Evolutionary conservation across 805 yeast genomes (phyloP).

Genomic region (Kodamaea kaohsiungensis): DNA sequence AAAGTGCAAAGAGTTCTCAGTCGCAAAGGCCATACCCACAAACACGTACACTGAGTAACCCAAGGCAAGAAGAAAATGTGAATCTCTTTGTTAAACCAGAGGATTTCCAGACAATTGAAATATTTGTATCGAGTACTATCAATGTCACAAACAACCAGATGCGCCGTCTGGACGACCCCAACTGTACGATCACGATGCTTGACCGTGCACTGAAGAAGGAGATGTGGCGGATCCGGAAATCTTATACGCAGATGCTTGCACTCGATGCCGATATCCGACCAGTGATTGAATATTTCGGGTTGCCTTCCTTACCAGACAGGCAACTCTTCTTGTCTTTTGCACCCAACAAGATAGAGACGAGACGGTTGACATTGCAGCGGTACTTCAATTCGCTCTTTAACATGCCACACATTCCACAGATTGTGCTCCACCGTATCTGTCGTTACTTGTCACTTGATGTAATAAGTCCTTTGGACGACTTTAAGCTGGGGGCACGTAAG

Average conservation of each 20-base stretch:
- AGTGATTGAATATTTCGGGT: constrained; percentile 48
- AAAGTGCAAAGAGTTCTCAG: background rate
- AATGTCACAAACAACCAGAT: constrained; percentile 30
- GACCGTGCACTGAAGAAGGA: constrained; percentile 64
- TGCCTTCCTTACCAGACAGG: constrained; percentile 68
- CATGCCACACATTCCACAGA: constrained; percentile 58
- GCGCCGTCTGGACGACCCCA: constrained; percentile 56
- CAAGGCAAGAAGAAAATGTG: constrained; percentile 16
- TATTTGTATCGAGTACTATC: constrained; percentile 52
- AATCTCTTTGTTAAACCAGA: constrained; percentile 59
- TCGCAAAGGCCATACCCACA: background rate
- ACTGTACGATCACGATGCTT: constrained; percentile 59
- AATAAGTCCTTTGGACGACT: constrained; percentile 57
- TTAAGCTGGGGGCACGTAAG: constrained; percentile 53
- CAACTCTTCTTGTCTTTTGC: constrained; percentile 54
- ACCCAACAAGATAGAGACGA: constrained; percentile 64
- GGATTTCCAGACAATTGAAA: constrained; percentile 52
- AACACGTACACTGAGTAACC: background rate
- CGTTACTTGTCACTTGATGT: constrained; percentile 68
- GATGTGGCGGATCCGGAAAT: constrained; percentile 73
- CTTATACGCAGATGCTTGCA: constrained; percentile 56
- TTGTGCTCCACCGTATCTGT: constrained; percentile 54
- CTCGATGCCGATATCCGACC: constrained; percentile 65
- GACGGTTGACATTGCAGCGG: constrained; percentile 55
- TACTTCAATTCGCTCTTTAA: constrained; percentile 59